A percentile compares a stretch with the other conserved stretches of the same genome.
These are phyloP conservation scores for Capronia epimyces DNA, from an alignment of 2,329 filamentous ascomycete genomes.

Conservation along the genomic window DNA sequence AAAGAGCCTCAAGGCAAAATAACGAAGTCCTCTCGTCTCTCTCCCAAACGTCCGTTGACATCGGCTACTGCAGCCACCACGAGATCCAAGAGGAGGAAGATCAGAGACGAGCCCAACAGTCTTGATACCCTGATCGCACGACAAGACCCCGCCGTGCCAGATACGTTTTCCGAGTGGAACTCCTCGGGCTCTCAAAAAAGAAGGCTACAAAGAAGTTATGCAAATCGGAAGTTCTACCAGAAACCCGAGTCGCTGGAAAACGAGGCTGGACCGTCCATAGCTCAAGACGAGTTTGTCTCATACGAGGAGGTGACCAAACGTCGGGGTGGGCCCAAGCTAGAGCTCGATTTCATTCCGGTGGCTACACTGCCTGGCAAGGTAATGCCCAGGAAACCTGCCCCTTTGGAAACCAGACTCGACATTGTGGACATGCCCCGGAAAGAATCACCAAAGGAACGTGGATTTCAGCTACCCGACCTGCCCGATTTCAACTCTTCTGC, in stretches of 20 bases:
- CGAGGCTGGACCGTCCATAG: neutral
- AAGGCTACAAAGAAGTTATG: conserved; percentile 14
- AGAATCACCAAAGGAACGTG: neutral
- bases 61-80: conserved; percentile 12
- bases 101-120: conserved; percentile 6
- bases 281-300: conserved; percentile 5
- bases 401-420: neutral
- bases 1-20: neutral
- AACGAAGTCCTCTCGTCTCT: conserved; percentile 1
- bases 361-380: conserved; percentile 1
- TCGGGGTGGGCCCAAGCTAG: neutral
- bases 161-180: conserved; percentile 8
- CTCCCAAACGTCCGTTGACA: conserved; percentile 13
- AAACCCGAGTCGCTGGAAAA: conserved; percentile 8
- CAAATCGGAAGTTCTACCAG: conserved; percentile 11
- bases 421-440: conserved; percentile 6
- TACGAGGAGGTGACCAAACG: conserved; percentile 8
- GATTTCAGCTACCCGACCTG: conserved; percentile 14
- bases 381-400: neutral
- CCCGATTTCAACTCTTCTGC: conserved; percentile 17
- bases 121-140: neutral
- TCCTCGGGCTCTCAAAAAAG: conserved; percentile 18
- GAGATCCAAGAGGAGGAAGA: conserved; percentile 19
- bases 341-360: conserved; percentile 6
- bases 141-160: neutral